Evolutionary conservation across 2,329 filamentous ascomycete species (phyloP).

Genomic region (Trichoderma atroviride): DNA sequence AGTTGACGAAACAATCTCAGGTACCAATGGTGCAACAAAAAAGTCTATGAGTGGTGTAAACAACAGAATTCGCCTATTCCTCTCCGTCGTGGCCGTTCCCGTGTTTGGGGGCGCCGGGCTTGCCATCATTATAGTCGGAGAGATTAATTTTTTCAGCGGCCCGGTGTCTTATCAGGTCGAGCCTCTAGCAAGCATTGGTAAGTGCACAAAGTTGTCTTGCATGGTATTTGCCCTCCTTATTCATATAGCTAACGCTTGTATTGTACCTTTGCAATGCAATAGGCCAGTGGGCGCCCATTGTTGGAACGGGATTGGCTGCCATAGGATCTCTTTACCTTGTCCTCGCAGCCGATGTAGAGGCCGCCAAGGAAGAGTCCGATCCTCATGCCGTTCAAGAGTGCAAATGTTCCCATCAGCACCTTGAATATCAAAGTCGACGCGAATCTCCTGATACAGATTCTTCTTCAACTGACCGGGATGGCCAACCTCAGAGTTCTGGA

Average conservation of each 20-base stretch:
- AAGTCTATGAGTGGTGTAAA: constrained; percentile 58
- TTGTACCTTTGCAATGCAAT: neutral
- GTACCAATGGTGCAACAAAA: constrained; percentile 58
- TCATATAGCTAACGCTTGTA: neutral
- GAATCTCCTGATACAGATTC: neutral
- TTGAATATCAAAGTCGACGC: neutral
- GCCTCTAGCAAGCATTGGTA: constrained; percentile 63
- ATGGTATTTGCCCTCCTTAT: neutral
- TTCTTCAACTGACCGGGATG: neutral
- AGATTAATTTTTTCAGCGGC: constrained; percentile 63
- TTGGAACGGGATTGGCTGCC: constrained; percentile 59
- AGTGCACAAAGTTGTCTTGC: constrained; percentile 29
- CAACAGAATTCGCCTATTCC: constrained; percentile 54
- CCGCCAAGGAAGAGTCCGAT: constrained; percentile 21
- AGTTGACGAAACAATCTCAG: constrained; percentile 49
- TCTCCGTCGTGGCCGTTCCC: constrained; percentile 59
- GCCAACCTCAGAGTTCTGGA: neutral
- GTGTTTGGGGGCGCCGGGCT: constrained; percentile 62
- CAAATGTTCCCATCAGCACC: constrained; percentile 26
- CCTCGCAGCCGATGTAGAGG: constrained; percentile 42
- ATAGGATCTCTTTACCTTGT: constrained; percentile 62
- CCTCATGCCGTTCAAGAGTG: constrained; percentile 20
- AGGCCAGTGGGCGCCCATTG: constrained; percentile 64
- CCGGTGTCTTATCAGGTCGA: constrained; percentile 63
- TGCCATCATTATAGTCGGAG: constrained; percentile 62